A percentile compares a stretch with the other conserved stretches of the same genome.
Conservation (phyloP, 768 basidiomycete species). For the Kwoniella dendrophila region DNA sequence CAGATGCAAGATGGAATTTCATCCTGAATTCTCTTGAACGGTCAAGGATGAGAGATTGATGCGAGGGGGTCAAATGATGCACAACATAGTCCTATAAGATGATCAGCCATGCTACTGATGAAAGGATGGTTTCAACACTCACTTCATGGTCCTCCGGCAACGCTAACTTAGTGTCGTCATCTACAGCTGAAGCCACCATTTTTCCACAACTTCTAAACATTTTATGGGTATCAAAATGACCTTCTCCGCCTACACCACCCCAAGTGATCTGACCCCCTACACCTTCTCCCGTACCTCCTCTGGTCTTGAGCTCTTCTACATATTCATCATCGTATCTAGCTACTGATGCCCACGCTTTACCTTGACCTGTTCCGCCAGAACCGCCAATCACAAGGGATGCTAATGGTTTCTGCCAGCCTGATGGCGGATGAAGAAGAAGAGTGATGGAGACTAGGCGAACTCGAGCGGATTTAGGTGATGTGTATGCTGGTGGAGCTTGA, state of each 20-base stretch:
- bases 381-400: slow-evolving; percentile 46
- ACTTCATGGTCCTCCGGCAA: slow-evolving; percentile 14
- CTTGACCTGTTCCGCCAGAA: slow-evolving; percentile 27
- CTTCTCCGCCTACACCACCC: slow-evolving; percentile 60
- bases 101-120: slow-evolving; percentile 6
- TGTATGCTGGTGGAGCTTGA: slow-evolving; percentile 40
- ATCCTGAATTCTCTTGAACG: slow-evolving; percentile 31
- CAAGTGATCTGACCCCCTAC: slow-evolving; percentile 30
- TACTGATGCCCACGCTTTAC: slow-evolving; percentile 68
- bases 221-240: slow-evolving; percentile 71
- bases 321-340: slow-evolving; percentile 78
- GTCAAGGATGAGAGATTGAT: slow-evolving; percentile 27
- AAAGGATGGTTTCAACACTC: background rate
- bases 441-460: slow-evolving; percentile 48
- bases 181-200: slow-evolving; percentile 61
- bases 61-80: slow-evolving; percentile 17
- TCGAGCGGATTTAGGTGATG: slow-evolving; percentile 13
- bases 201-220: slow-evolving; percentile 77
- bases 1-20: slow-evolving; percentile 57
- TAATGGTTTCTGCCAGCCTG: slow-evolving; percentile 45
- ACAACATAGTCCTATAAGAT: slow-evolving; percentile 62
- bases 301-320: slow-evolving; percentile 62
- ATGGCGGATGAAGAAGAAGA: slow-evolving; percentile 39
- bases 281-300: slow-evolving; percentile 59
- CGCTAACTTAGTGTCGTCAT: slow-evolving; percentile 44